Evolutionary conservation across 768 basidiomycete species (phyloP), one percentile per base, ranked within the genome.

Genomic region (Termitomyces titanicus): DNA sequence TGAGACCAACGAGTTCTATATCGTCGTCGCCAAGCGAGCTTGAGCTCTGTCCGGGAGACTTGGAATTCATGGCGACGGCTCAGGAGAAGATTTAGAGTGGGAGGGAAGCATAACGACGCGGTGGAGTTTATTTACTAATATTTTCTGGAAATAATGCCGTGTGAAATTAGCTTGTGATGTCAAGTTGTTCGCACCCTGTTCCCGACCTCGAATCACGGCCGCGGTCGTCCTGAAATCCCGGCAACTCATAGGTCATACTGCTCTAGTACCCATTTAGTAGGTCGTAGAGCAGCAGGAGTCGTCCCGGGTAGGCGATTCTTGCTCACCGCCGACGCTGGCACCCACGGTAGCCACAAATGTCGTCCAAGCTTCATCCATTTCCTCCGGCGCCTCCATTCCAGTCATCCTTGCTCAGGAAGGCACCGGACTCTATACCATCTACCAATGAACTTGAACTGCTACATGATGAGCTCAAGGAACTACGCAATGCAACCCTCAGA

Each of bases 361-460:
- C 85, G 68, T 80, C 84, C 54, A 83, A 74, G 68, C 74, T 88
- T 53, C 67, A 73, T 53, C 71, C 72, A 47, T 90, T 77, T 70
- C 60, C 74, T 54, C 65, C 69, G 37, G 79, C 79, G 45, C 67
- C 77, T n/a, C 62, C 70, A 58, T 73, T 84, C 55, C 81, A 79
- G 57, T 87, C 88, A 38, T 66, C 76, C 55, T 72, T 92, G 53
- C 72, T 89, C 65, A 85, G 81, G 74, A 81, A 74, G 60, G 78
- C 79, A 1, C 75, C 87, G 54, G 86, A 90, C 54, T 68, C 76
- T 12, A 77, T 93, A 15, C 91, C 91, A 8, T 76, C 85, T 20
- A 81, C 82, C 17, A 85, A 88, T 50, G 91, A 92, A 38, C 82
- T 92, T 47, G 83, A 88, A 55, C 61, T 68, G 20, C 77, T 92